These are phyloP conservation scores for Malus sieversii DNA, from an alignment of 306 rosid species.

Conservation along the genomic window DNA sequence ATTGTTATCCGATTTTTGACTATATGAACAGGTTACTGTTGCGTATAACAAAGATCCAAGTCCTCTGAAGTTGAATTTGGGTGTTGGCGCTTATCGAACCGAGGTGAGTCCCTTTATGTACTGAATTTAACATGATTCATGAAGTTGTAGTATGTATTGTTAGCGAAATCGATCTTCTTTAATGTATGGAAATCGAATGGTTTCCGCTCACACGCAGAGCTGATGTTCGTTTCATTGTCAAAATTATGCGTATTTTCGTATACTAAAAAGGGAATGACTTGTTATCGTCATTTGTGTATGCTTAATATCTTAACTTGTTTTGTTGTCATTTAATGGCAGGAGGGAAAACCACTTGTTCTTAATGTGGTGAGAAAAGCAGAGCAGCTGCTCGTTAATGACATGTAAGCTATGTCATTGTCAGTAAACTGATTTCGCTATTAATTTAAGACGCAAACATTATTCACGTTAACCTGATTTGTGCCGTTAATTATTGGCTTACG, in stretches of 20 bases:
- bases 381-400: slow-evolving; percentile 60
- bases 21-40: slow-evolving; percentile 57
- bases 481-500: neutral
- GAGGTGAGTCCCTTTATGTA: slow-evolving; percentile 46
- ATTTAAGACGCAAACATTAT: neutral
- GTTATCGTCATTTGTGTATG: neutral
- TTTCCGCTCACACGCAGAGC: neutral
- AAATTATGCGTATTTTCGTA: neutral
- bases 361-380: slow-evolving; percentile 82
- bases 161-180: neutral
- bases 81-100: slow-evolving; percentile 97
- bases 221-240: neutral
- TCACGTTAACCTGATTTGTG: neutral
- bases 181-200: neutral
- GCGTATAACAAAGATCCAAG: slow-evolving; percentile 93
- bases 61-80: slow-evolving; percentile 82
- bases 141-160: neutral
- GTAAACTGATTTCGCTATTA: neutral
- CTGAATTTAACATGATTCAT: neutral
- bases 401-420: slow-evolving; percentile 27
- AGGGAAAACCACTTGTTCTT: slow-evolving; percentile 94
- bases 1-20: neutral
- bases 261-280: too few species aligned
- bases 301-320: neutral
- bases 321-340: slow-evolving; percentile 40